Evolutionary conservation across 2,329 filamentous ascomycete genomes (phyloP).

Genomic region (Blastomyces gilchristii): DNA sequence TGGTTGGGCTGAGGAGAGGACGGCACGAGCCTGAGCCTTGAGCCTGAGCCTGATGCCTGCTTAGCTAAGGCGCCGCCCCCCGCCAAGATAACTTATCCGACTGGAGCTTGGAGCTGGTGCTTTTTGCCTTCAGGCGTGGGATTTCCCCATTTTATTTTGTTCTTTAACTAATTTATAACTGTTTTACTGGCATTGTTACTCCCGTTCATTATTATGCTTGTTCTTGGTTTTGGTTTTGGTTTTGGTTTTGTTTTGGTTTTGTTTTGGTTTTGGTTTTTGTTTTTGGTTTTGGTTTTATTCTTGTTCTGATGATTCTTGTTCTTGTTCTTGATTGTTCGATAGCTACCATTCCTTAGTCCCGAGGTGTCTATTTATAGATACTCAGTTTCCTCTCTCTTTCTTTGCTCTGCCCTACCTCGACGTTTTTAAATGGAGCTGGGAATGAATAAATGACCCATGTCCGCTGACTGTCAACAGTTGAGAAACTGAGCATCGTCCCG

Average conservation of each 20-base stretch:
- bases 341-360: not conserved
- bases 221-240: not conserved
- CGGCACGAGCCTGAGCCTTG: no score
- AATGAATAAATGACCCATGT: not conserved
- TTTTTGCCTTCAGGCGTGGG: not conserved
- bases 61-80: not conserved
- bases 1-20: not conserved
- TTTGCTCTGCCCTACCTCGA: not conserved
- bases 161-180: not conserved
- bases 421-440: not conserved
- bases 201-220: not conserved
- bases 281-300: no score
- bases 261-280: not conserved
- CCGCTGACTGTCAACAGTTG: not conserved
- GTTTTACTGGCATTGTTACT: not conserved
- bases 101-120: no score
- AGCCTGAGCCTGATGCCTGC: not conserved
- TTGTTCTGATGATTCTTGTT: not conserved
- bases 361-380: not conserved
- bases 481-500: not conserved
- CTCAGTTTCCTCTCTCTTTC: not conserved
- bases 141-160: not conserved
- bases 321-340: not conserved
- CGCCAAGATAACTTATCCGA: not conserved
- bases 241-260: not conserved